Conservation (phyloP, 192 early-diverging fungal species). For the Diversispora epigaea region DNA sequence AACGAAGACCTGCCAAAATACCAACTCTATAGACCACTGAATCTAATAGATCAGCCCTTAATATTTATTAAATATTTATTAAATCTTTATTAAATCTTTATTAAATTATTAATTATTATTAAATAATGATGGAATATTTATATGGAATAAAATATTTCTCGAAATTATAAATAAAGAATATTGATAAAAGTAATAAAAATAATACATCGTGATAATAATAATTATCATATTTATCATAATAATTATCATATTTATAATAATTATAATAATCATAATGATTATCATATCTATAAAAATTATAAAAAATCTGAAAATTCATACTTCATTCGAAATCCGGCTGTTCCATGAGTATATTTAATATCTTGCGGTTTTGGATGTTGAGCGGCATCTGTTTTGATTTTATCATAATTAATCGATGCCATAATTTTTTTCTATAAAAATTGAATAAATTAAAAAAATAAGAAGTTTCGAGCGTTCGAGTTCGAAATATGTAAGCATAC, state of each 20-base stretch:
- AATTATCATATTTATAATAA: not conserved
- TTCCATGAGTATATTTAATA: conserved; percentile 82
- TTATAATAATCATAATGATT: not conserved
- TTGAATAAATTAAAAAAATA: not conserved
- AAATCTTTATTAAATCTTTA: not conserved
- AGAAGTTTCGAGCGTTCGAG: too few species aligned
- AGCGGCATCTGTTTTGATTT: conserved; percentile 50
- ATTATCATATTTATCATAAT: too few species aligned
- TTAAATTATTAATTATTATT: too few species aligned
- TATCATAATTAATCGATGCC: conserved; percentile 41
- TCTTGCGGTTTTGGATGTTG: conserved; percentile 70
- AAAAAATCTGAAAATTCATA: conserved; percentile 42
- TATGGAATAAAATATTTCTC: too few species aligned
- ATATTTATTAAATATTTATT: not conserved
- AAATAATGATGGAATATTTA: too few species aligned
- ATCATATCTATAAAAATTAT: not conserved
- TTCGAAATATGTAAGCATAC: too few species aligned
- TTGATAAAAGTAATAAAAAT: too few species aligned
- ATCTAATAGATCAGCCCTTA: conserved; percentile 80
- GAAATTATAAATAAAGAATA: too few species aligned
- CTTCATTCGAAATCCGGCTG: conserved; percentile 96
- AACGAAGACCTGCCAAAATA: conserved; percentile 88
- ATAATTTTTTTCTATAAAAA: conserved; percentile 22
- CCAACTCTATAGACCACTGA: conserved; percentile 93
- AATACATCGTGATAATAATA: too few species aligned